Evolutionary conservation across 2,329 filamentous ascomycete genomes (phyloP).

Genomic region (Penicillium olsonii): DNA sequence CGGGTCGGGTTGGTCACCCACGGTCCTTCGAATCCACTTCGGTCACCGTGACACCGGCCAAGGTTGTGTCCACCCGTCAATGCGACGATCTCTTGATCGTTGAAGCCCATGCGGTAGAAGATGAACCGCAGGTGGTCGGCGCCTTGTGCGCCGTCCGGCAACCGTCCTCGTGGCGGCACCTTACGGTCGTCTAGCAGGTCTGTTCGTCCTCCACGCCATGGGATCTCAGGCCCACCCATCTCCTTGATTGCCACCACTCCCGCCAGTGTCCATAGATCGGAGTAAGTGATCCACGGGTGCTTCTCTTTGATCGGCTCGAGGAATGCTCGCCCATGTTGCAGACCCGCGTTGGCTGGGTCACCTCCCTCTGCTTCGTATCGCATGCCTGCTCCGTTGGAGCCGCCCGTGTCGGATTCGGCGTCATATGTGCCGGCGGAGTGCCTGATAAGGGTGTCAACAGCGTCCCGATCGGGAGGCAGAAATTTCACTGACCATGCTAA

Average conservation of each 20-base stretch:
- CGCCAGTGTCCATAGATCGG: constrained; percentile 66
- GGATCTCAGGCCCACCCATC: constrained; percentile 61
- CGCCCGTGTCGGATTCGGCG: constrained; percentile 60
- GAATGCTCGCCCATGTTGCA: constrained; percentile 64
- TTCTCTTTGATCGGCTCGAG: constrained; percentile 62
- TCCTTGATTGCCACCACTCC: constrained; percentile 60
- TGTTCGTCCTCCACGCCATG: constrained; percentile 61
- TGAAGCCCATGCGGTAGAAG: constrained; percentile 63
- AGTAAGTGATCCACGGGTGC: constrained; percentile 66
- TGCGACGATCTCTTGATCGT: constrained; percentile 62
- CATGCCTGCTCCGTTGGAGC: constrained; percentile 67
- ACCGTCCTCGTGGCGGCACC: constrained; percentile 58
- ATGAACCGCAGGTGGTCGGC: constrained; percentile 57
- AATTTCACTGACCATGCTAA: constrained; percentile 57
- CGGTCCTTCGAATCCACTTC: constrained; percentile 59
- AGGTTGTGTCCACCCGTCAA: constrained; percentile 59
- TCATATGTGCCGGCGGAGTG: constrained; percentile 67
- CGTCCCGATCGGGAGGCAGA: constrained; percentile 7
- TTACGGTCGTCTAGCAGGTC: constrained; percentile 64
- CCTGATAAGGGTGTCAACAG: constrained; percentile 37
- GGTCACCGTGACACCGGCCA: constrained; percentile 57
- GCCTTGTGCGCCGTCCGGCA: constrained; percentile 58
- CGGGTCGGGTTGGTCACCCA: constrained; percentile 62
- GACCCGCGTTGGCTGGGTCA: constrained; percentile 65
- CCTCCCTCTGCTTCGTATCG: constrained; percentile 65